phyloP scores from a whole-genome alignment of 2,329 filamentous ascomycete species.

The Colletotrichum caudatum region DNA sequence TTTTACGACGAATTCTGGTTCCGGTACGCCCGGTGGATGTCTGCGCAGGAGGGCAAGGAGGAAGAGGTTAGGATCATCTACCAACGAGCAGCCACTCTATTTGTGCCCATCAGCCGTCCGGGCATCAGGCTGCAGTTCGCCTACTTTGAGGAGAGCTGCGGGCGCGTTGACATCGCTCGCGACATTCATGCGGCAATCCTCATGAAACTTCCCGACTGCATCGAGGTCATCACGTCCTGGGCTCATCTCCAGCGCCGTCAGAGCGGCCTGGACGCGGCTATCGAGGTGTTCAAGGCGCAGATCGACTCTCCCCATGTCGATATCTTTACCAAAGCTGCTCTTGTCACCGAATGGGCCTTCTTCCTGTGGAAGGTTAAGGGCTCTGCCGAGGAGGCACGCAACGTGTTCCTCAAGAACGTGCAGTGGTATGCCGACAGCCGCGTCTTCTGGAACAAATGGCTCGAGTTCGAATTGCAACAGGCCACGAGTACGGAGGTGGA shows the following conservation, averaged over 20 bases:
- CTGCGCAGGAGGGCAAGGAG: slow-evolving; percentile 80
- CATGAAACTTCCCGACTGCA: slow-evolving; percentile 79
- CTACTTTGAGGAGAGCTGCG: slow-evolving; percentile 90
- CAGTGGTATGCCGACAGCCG: slow-evolving; percentile 88
- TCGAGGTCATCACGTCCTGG: slow-evolving; percentile 89
- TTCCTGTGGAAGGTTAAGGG: slow-evolving; percentile 91
- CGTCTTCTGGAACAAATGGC: slow-evolving; percentile 90
- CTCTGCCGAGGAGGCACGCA: slow-evolving; percentile 81
- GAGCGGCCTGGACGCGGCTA: slow-evolving; percentile 83
- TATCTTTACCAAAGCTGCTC: slow-evolving; percentile 83
- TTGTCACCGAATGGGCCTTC: slow-evolving; percentile 89
- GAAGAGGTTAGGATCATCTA: slow-evolving; percentile 95
- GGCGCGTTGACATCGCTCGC: slow-evolving; percentile 80
- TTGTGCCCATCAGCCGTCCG: slow-evolving; percentile 87
- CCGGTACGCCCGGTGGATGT: slow-evolving; percentile 96
- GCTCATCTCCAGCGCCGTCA: slow-evolving; percentile 89
- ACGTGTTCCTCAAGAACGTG: slow-evolving; percentile 84
- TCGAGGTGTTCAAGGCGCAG: slow-evolving; percentile 84
- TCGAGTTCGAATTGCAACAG: slow-evolving; percentile 90
- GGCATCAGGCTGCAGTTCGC: slow-evolving; percentile 90
- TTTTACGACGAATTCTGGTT: slow-evolving; percentile 99
- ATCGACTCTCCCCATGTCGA: slow-evolving; percentile 80
- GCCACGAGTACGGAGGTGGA: slow-evolving; percentile 76
- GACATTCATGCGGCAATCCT: slow-evolving; percentile 89
- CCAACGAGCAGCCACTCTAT: slow-evolving; percentile 85